Evolutionary conservation across 2,329 filamentous ascomycete species (phyloP), one percentile per base, ranked within the genome.

Genomic region (Aspergillus versicolor): DNA sequence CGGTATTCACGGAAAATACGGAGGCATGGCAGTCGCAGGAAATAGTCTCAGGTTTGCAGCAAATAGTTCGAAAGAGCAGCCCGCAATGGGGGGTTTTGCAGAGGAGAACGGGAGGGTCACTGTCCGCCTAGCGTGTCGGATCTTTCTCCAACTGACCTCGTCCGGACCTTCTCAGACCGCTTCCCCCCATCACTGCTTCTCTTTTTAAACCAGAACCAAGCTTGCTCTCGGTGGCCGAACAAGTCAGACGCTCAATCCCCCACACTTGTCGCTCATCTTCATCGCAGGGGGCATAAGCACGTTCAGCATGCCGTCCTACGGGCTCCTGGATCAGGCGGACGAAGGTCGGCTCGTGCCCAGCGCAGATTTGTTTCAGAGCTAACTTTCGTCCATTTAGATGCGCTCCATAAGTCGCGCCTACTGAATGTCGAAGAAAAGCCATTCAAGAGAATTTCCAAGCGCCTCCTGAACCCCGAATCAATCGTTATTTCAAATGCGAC

Each of bases 351-450:
- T 59, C 38, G 45, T 43, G 53, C 47, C 27, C 56, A 46, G 49
- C 21, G 48, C 38, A 49, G 49, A 24, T 49, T 46, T 47, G 49
- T 60, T 24, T 58, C 59, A 52, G 15, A 42, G 49, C 64, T 68
- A 61, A 69, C 45, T 13, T 19, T 54, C 17, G 60, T 55, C 48
- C 11, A 7, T 56, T 42, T 66, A 87, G 88, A 91, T 73, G 88
- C 91, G 62, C 87, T 97, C 38, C 93, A 97, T 79, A 93, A 92
- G 69, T 84, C 84, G 30, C 90, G 93, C 42, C 88, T 97, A 4
- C 84, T 97, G 38, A 90, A 90, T 62, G 88, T 97, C 60, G 93
- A 97, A 79, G 91, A 96, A 70, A 92, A 92, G 57, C 91, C 92
- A 0, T 97, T 96, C 79, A 91, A 91, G 73, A 88, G 92, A 59